These are phyloP conservation scores for Physcomitrium patens DNA, from an alignment of 225 moss, liverwort and hornwort species.

Conservation along the genomic window DNA sequence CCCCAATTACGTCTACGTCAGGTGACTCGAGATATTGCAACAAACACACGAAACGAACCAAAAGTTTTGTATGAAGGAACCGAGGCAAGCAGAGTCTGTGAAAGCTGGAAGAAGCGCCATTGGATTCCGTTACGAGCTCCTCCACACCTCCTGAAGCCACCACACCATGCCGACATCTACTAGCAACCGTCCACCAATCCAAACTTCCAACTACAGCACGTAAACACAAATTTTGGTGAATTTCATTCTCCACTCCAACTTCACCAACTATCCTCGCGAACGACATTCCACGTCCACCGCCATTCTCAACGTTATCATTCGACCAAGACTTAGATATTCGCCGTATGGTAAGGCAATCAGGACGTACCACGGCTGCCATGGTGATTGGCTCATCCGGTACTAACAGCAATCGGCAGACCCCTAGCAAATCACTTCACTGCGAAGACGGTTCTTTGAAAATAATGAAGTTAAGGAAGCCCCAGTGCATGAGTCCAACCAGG, in stretches of 20 bases:
- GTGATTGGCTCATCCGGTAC: neutral
- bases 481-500: too few species aligned
- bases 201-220: neutral
- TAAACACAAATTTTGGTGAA: neutral
- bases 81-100: neutral
- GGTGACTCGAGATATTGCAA: neutral
- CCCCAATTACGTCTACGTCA: neutral
- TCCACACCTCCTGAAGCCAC: neutral
- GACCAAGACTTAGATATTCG: too few species aligned
- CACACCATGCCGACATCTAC: neutral
- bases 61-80: neutral
- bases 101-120: neutral
- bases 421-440: too few species aligned
- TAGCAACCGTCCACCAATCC: neutral
- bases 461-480: too few species aligned
- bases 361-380: slow-evolving; percentile 7
- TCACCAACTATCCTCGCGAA: neutral
- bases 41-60: neutral
- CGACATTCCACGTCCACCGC: neutral
- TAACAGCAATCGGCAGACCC: neutral
- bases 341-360: neutral
- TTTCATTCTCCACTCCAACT: neutral
- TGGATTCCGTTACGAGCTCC: slow-evolving; percentile 6
- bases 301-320: neutral
- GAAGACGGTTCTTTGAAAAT: too few species aligned